phyloP scores from a whole-genome alignment of 2,329 filamentous ascomycete genomes.

The Zasmidium cellare region DNA sequence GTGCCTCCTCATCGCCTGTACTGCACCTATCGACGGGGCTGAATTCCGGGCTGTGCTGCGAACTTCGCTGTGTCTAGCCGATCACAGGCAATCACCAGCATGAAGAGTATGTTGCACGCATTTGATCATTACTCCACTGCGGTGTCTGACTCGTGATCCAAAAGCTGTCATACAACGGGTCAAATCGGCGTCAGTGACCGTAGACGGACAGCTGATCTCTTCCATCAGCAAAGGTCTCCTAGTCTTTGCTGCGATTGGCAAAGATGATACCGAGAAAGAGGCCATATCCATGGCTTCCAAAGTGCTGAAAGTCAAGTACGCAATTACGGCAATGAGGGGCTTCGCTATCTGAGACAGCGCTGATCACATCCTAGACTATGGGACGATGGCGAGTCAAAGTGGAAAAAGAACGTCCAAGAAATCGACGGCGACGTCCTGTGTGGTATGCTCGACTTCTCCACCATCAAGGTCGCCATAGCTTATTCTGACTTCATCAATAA shows the following conservation, averaged over 20 bases:
- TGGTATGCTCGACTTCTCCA: conserved; percentile 56
- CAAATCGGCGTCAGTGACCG: conserved; percentile 90
- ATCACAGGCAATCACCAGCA: conserved; percentile 21
- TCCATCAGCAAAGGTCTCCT: conserved; percentile 87
- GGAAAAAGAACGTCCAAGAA: conserved; percentile 87
- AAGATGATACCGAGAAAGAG: conserved; percentile 87
- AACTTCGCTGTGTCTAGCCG: not conserved
- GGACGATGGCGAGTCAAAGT: conserved; percentile 78
- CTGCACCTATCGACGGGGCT: not conserved
- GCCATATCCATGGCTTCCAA: conserved; percentile 80
- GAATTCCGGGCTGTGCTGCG: not conserved
- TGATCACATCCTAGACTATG: conserved; percentile 56
- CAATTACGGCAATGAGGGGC: not conserved
- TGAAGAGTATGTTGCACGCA: conserved; percentile 41
- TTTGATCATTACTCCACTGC: not conserved
- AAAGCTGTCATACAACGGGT: conserved; percentile 93
- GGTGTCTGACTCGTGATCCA: conserved; percentile 23
- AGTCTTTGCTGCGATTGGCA: conserved; percentile 87
- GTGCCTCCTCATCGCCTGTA: not conserved
- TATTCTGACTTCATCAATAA: conserved; percentile 12
- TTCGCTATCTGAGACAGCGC: not conserved
- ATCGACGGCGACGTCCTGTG: conserved; percentile 92
- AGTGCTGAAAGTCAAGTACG: conserved; percentile 74
- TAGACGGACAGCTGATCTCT: conserved; percentile 86
- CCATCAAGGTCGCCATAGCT: conserved; percentile 7